Base-by-base conservation (phyloP, 345 rosid genomes). In the Theobroma cacao region DNA sequence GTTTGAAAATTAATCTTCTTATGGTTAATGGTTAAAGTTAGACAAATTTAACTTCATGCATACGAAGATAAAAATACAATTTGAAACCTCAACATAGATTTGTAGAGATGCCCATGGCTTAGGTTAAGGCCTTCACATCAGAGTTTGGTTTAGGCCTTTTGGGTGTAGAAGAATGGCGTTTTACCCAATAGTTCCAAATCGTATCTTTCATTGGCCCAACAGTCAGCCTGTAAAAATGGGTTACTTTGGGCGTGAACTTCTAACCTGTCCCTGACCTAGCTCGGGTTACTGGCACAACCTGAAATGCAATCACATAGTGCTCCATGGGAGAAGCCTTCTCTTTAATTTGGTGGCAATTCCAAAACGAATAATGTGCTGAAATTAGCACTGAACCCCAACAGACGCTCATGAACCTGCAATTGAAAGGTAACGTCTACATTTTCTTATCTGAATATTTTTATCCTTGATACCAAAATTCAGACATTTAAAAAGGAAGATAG, bases 381-480 rank as follows among this genome's bases (percentile, higher is more conserved):
- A 22, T 56, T 56, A 9, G 5, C 30, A 0, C 11, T n/a, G 9
- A 20, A n/a, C 59, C 59, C 3, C 59, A 22, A 56, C 22, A 56
- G 30, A 56, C 11, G 7, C 22, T 22, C 61, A 2, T 58, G 15
- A 58, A 24, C 36, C 22, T 45, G 24, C 10, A 69, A 45, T 45
- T 45, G 26, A 47, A 47, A 47, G 74, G 40, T 47, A 69, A 69
- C 26, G 26, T 9, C 38, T 7, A 68, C 38, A 45, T 26, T 43
- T 30, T 20, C n/a, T n/a, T 18, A 67, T 67, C 52, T 67, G 30
- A 67, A 68, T 41, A 20, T 43, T 43, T 45, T 55, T 73, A 56
- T 73, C 76, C 76, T 73, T 55, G 38, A 52, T 11, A 12, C 64
- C 76, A 73, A 73, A 73, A 73, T 38, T 36, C 76, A 56, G 56